Base-by-base conservation (phyloP, 176 grass and related monocot genomes). In the Eremochloa ophiuroides region DNA sequence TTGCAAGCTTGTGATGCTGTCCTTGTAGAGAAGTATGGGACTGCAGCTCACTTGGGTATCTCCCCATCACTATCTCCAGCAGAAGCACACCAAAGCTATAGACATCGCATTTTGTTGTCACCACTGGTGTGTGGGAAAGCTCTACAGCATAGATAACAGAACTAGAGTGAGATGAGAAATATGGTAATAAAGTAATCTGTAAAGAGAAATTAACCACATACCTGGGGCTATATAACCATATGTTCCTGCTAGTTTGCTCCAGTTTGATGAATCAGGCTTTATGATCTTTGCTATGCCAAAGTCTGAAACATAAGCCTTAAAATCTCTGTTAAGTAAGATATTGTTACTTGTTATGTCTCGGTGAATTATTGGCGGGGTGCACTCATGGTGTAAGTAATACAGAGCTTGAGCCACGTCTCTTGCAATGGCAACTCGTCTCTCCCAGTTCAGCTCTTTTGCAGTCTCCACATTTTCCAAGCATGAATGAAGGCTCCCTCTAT, bases 61-160 rank as follows among this genome's bases (percentile, higher is more conserved):
- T 64, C 26, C 58, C 38, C 58, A 78, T 62, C 8, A 78, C 25
- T 17, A 78, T 28, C 27, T 78, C 75, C 7, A 78, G 34, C 8
- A 44, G 37, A 42, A 78, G 13, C 34, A 74, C 71, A 29, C 44
- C 53, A 16, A 76, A 76, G 37, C 53, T 76, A 9, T 76, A 76
- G 31, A 76, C 75, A 43, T 78, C 59, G 10, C 75, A 78, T 29
- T 43, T 62, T 4, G 8, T 41, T 6, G 58, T 78, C 13, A 64
- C 39, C 41, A 28, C 5, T 1, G 61, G 29, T 13, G 58, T 78
- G 40, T 62, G 44, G 3, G 75, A 40, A 43, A 78, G 75, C 75
- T 78, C 75, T 77, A 53, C 48, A 53, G 0, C 18, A 53, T 22
- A 53, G 48, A 53, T 22, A 53, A 22, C 48, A 53, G 17, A 1